Base-by-base conservation (phyloP, 2,329 filamentous ascomycete genomes). In the Calonectria fujianensis region DNA sequence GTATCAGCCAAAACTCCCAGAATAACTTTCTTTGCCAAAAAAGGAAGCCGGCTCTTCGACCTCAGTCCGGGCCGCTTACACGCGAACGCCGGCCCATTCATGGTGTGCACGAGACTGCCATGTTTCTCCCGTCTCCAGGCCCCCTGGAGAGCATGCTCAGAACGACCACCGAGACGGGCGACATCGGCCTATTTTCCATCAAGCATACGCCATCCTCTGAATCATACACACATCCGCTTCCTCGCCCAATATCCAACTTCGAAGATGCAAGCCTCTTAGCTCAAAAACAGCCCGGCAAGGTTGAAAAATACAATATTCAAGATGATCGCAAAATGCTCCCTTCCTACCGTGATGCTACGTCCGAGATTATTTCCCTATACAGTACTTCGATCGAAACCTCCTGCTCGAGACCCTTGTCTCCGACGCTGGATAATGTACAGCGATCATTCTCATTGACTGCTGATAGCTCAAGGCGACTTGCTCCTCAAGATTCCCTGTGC, bases 151-250 rank as follows among this genome's bases (percentile, higher is more conserved):
- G 90, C 81, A 93, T 93, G 91, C 85, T 93, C 73, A 93, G 90
- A 84, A 93, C 89, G 4, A 92, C 90, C 1, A 93, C 91, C 0
- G 92, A 93, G 80, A 92, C 91, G 11, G 91, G 91, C n/a, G 91
- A 93, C 77, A 91, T 92, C 77, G 91, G 91, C 6, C 83, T 90
- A 65, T 93, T 92, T 81, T 91, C 89, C 67, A 90, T 91, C 77
- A 87, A 78, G 45, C 77, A 79, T 4, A 68, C 75, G 48, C 39
- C 75, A 13, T 83, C 85, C 16, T 83, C 83, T 8, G 82, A 82
- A 14, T 79, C 82, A 10, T 82, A 82, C 65, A 45, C 2, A 9
- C 81, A 82, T 48, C 79, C 80, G 9, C 75, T 77, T 16, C 77
- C 82, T 73, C 82, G 82, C 24, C 71, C 80, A 41, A 82, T 82